Evolutionary conservation across 2,329 filamentous ascomycete genomes (phyloP).

Genomic region (Nemania sp.): DNA sequence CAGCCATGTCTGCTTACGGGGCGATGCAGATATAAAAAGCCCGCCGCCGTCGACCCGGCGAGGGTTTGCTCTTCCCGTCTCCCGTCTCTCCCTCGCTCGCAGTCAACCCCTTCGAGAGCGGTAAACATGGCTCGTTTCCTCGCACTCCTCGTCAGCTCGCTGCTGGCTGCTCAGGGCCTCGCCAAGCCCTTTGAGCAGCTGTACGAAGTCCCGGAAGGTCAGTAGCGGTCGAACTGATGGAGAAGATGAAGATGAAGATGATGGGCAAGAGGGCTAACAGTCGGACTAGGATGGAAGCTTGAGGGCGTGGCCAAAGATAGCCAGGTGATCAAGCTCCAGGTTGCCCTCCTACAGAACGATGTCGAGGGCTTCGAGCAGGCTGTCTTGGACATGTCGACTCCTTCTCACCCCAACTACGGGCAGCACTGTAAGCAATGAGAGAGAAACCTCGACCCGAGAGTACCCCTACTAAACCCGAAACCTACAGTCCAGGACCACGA

Average conservation of each 20-base stretch:
- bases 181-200: constrained; percentile 32
- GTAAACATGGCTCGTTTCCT: constrained; percentile 46
- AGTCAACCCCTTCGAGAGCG: constrained; percentile 46
- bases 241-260: background rate
- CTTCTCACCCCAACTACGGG: constrained; percentile 28
- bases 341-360: constrained; percentile 30
- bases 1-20: constrained; percentile 6
- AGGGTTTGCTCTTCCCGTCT: background rate
- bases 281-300: constrained; percentile 29
- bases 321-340: constrained; percentile 30
- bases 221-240: background rate
- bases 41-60: constrained; percentile 3
- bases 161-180: constrained; percentile 29
- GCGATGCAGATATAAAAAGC: constrained; percentile 23
- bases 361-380: constrained; percentile 31
- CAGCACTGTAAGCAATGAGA: constrained; percentile 27
- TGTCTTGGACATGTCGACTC: constrained; percentile 32
- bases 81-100: constrained; percentile 31
- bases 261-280: constrained; percentile 15
- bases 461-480: background rate
- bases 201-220: constrained; percentile 27
- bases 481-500: constrained; percentile 28
- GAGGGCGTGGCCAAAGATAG: constrained; percentile 27
- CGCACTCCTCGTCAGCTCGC: constrained; percentile 26
- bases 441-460: background rate